Conservation (phyloP, 1,139 yeast genomes). For the Wickerhamiella pararugosa region DNA sequence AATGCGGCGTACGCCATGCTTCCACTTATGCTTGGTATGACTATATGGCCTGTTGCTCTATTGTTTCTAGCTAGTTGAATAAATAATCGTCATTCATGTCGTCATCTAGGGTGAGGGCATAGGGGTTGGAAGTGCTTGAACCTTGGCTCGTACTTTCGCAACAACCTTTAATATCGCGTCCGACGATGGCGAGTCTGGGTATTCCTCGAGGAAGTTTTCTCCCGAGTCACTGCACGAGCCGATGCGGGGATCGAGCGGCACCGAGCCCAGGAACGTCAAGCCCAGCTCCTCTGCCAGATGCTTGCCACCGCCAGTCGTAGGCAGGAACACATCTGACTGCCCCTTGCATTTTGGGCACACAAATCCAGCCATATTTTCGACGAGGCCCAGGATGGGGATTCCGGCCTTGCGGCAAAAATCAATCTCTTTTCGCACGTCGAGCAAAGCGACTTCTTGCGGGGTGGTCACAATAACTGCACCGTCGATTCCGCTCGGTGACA, state of each 20-base stretch:
- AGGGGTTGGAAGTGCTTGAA: constrained; percentile 3
- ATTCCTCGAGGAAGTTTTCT: constrained; percentile 58
- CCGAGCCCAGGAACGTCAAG: constrained; percentile 73
- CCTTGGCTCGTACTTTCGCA: constrained; percentile 18
- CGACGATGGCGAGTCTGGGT: constrained; percentile 90
- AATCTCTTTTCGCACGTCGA: constrained; percentile 91
- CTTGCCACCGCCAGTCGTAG: constrained; percentile 95
- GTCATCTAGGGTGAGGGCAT: not conserved
- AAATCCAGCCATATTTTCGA: constrained; percentile 97
- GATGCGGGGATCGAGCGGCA: constrained; percentile 90
- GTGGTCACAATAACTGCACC: constrained; percentile 95
- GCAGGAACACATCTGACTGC: constrained; percentile 76
- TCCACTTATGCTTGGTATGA: no score
- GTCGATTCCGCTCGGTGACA: constrained; percentile 84
- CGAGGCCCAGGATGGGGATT: constrained; percentile 72
- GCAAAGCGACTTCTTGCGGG: constrained; percentile 90
- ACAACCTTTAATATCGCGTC: constrained; percentile 76
- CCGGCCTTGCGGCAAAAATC: constrained; percentile 89
- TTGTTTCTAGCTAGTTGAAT: no score
- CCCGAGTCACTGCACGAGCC: constrained; percentile 84
- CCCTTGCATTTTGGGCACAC: constrained; percentile 93
- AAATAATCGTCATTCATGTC: no score
- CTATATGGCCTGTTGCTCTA: no score
- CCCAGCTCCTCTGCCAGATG: constrained; percentile 64
- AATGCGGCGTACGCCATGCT: no score